Base-by-base conservation (phyloP, 441 rosid genomes). In the Euphorbia schlechtendalii region DNA sequence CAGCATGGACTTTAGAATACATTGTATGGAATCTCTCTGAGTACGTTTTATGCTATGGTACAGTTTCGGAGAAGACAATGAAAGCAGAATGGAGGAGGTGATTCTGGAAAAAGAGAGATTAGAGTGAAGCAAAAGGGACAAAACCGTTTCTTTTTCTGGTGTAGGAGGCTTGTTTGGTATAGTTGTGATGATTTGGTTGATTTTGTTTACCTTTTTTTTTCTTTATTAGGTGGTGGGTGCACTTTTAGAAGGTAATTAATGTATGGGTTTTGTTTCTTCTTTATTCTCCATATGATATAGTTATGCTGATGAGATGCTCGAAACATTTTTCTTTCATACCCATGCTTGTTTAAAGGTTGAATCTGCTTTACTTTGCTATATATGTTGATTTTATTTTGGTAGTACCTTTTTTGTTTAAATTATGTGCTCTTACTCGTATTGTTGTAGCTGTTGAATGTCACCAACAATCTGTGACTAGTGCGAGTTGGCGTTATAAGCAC, bases 31-130 rank as follows among this genome's bases (percentile, higher is more conserved):
- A n/a, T 27, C 5, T 38, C 8, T 51, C 40, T 34, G 9, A 25
- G 13, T 18, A 45, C 9, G 20, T 14, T 12, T 28, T 65, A n/a
- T 27, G 22, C 8, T 32, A 10, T 15, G 12, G 14, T 45, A 17
- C 64, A 61, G 59, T 70, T 78, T 69, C 84, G 84, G 96, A 84
- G 30, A 89, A 85, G 82, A 66, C n/a, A 65, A 70, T 73, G 46
- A 81, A 69, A 80, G 85, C 84, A 18, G 92, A 85, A 65, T 89
- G 92, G 96, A 87, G 79, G 77, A 81, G 94, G 78, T 89, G 82
- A 89, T 63, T 60, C 61, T 1, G 62, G 24, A 56, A 8, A 6
- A 15, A 71, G 61, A 12, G 32, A 52, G 52, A 15, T 27, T 36
- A 25, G 32, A 59, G 66, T 71, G 65, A 69, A 60, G 71, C 64